phyloP scores from a whole-genome alignment of 345 rosid species.

The Syzygium grande region DNA sequence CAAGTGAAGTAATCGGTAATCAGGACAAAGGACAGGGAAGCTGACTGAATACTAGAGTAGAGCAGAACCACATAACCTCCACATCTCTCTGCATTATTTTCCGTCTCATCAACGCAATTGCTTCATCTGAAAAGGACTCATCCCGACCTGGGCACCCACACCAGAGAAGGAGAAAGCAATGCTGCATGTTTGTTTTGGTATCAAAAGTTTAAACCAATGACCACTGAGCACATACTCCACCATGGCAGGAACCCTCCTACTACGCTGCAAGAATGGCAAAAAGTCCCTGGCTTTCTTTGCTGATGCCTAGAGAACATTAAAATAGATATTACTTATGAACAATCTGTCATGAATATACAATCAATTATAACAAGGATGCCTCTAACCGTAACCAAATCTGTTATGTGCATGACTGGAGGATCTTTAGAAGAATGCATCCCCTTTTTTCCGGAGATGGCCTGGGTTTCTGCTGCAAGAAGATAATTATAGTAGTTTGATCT shows the following conservation, averaged over 20 bases:
- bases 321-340: background rate
- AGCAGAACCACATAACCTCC: constrained; percentile 36
- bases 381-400: constrained; percentile 60
- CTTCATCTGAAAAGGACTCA: constrained; percentile 90
- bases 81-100: constrained; percentile 96
- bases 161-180: constrained; percentile 98
- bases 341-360: background rate
- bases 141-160: constrained; percentile 94
- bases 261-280: constrained; percentile 74
- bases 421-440: constrained; percentile 82
- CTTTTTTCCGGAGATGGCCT: constrained; percentile 65
- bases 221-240: constrained; percentile 98
- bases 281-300: constrained; percentile 89
- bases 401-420: constrained; percentile 68
- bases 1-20: background rate
- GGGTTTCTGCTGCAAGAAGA: constrained; percentile 88
- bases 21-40: background rate
- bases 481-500: constrained; percentile 86
- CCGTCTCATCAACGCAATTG: constrained; percentile 85
- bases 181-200: constrained; percentile 92
- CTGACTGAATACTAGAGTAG: background rate
- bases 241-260: constrained; percentile 67
- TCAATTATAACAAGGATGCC: background rate
- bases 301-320: constrained; percentile 38
- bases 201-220: constrained; percentile 88